Conservation (phyloP, 352 stramenopile species). For the Globisporangium paroecandrum region DNA sequence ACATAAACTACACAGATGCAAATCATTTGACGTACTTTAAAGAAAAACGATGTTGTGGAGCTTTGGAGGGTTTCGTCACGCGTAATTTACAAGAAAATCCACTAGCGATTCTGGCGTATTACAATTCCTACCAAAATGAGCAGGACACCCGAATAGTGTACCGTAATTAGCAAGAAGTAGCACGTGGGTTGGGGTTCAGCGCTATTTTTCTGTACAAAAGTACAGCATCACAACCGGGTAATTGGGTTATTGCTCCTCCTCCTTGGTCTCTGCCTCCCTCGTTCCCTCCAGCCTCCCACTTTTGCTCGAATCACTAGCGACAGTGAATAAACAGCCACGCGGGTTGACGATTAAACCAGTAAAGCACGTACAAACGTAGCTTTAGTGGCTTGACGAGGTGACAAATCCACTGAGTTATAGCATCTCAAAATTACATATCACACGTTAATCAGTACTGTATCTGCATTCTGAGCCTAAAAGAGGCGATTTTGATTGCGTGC, state of each 20-base stretch:
- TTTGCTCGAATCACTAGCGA: not conserved
- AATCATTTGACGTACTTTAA: not conserved
- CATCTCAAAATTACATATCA: not conserved
- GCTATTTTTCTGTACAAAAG: not conserved
- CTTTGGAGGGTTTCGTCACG: no score
- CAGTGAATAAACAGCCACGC: not conserved
- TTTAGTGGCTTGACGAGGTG: not conserved
- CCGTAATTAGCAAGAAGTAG: not conserved
- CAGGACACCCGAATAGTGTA: not conserved
- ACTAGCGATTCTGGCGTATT: not conserved
- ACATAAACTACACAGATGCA: not conserved
- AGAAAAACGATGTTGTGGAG: no score
- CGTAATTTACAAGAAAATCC: not conserved
- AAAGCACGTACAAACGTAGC: not conserved
- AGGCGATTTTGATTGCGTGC: not conserved
- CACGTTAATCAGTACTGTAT: not conserved
- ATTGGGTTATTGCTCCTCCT: not conserved
- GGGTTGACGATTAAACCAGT: not conserved
- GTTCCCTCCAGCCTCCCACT: not conserved
- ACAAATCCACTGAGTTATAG: not conserved
- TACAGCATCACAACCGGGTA: not conserved
- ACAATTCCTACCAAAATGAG: not conserved
- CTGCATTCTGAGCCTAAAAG: not conserved
- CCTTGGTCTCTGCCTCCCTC: not conserved
- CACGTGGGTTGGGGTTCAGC: not conserved